A percentile compares a stretch with the other conserved stretches of the same genome.
Evolutionary conservation across 2,329 filamentous ascomycete species (phyloP).

Genomic region (Hirsutella rhossiliensis): DNA sequence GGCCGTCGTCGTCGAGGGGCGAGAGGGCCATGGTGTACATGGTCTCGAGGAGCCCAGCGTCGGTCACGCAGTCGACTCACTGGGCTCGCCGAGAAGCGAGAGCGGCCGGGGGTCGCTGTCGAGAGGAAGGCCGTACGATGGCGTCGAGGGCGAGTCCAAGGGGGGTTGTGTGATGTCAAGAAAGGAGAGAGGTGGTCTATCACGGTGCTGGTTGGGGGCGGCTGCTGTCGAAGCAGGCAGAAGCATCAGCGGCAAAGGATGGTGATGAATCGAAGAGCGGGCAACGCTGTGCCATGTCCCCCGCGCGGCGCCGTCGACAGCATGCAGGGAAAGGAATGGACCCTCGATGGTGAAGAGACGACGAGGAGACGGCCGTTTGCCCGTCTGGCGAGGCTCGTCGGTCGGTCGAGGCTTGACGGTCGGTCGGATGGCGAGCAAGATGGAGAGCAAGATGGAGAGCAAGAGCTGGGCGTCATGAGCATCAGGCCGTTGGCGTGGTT

Average conservation of each 20-base stretch:
- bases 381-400: neutral
- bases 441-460: too few relatives aligned
- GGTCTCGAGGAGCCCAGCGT: slow-evolving; percentile 8
- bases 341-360: neutral
- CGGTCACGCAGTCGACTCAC: slow-evolving; percentile 2
- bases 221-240: neutral
- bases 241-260: neutral
- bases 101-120: neutral
- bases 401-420: neutral
- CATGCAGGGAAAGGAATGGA: neutral
- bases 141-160: neutral
- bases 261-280: neutral
- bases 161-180: neutral
- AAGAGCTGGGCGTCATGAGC: too few relatives aligned
- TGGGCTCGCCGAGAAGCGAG: neutral
- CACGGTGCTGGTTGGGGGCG: neutral
- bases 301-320: neutral
- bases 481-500: too few relatives aligned
- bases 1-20: slow-evolving; percentile 5
- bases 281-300: neutral
- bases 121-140: neutral
- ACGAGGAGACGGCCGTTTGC: neutral
- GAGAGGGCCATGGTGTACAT: slow-evolving; percentile 11
- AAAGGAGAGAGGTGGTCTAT: neutral
- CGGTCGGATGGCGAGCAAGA: too few relatives aligned